phyloP scores from a whole-genome alignment of 2,329 filamentous ascomycete species.

The Botrytis squamosa region DNA sequence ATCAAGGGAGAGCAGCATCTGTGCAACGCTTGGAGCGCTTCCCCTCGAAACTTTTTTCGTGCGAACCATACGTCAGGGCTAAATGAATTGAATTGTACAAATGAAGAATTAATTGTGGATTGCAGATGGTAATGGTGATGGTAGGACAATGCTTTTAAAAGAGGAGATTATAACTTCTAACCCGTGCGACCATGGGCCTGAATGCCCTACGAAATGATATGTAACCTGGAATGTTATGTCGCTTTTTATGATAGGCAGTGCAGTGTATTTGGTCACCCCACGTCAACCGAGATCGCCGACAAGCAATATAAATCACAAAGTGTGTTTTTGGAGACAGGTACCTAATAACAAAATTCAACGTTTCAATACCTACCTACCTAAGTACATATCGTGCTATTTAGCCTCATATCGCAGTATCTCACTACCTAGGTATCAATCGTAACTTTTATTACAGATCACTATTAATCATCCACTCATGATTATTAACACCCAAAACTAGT shows the following conservation, averaged over 20 bases:
- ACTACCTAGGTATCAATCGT: too few relatives aligned
- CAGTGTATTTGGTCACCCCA: background rate
- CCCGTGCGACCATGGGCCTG: background rate
- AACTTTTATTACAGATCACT: too few relatives aligned
- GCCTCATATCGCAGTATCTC: too few relatives aligned
- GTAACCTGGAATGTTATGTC: background rate
- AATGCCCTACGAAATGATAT: background rate
- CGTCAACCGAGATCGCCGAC: background rate
- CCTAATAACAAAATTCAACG: too few relatives aligned
- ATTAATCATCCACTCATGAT: too few relatives aligned
- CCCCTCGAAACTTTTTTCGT: too few relatives aligned
- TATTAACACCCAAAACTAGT: background rate
- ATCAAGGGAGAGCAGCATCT: too few relatives aligned
- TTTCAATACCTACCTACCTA: too few relatives aligned
- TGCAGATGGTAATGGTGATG: background rate
- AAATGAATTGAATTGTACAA: background rate
- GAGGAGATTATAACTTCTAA: background rate
- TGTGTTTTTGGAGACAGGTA: too few relatives aligned
- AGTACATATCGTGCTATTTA: too few relatives aligned
- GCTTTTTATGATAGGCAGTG: background rate
- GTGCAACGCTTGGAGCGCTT: too few relatives aligned
- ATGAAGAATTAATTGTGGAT: background rate
- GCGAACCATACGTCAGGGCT: background rate
- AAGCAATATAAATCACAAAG: background rate
- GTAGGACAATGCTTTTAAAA: background rate